Evolutionary conservation across 2,329 filamentous ascomycete genomes (phyloP), one percentile per base, ranked within the genome.

Genomic region (Exophiala mesophila): DNA sequence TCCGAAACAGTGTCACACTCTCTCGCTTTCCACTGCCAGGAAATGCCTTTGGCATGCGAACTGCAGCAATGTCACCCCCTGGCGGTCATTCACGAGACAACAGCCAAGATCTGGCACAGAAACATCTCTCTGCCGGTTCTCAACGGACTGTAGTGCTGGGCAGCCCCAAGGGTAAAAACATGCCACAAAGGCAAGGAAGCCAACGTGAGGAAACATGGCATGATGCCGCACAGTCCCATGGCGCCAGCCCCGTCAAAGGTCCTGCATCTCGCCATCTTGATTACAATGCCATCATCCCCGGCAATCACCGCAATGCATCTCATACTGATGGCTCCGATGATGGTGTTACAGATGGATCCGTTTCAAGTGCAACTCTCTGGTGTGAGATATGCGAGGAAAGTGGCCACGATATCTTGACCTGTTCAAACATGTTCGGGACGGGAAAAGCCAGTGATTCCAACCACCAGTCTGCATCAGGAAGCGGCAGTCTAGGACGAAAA

Each of bases 311-410:
- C 21, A 6, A 7, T 26, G 23, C 23, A 6, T 26, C 23, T 12
- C 23, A 12, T 26, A 26, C 23, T 7, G 23, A 26, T 12, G 23
- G 41, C 16, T 44, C 41, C 19, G 48, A 44, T 15, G 47, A 46
- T 19, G 47, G 36, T 10, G 48, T 48, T 6, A 76, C 78, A 16
- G 86, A 83, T 28, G 85, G 88, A 60, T 81, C 74, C 56, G 85
- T 80, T 61, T 78, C 74, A 13, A 55, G 45, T 24, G 46, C 52
- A 4, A 38, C 43, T 12, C 74, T 89, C 50, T 94, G 86, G 85
- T 97, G 90, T 65, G 92, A 97, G 67, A 92, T 97, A 49, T 97
- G 90, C 67, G 89, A 96, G 68, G 86, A 85, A 23, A 76, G 79
- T 34, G 89, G 90, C 12, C 90, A 97, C 60, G 90, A 97, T 57